Evolutionary conservation across 345 rosid species (phyloP).

Genomic region (Gossypium sturtianum): DNA sequence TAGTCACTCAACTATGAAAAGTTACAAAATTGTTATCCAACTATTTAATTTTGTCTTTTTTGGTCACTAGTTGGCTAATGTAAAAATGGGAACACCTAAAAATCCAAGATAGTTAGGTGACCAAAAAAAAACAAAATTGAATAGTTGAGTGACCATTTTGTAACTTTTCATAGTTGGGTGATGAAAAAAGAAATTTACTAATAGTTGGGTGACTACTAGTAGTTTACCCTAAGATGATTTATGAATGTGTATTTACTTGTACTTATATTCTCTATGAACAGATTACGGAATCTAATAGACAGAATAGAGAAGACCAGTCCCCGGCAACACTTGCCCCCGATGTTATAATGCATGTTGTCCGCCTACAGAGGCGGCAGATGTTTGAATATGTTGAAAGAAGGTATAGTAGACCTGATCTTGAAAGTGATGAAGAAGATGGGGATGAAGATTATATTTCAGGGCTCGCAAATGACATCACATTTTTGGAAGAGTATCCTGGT

Average conservation of each 20-base stretch:
- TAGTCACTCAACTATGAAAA: too few relatives aligned
- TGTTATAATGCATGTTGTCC: constrained; percentile 57
- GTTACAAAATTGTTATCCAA: too few relatives aligned
- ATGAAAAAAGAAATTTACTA: too few relatives aligned
- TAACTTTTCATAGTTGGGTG: too few relatives aligned
- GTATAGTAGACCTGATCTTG: constrained; percentile 26
- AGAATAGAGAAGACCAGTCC: constrained; percentile 30
- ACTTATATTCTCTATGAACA: constrained; percentile 19
- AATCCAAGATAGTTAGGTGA: too few relatives aligned
- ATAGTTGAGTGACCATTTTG: too few relatives aligned
- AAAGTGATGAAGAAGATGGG: background rate
- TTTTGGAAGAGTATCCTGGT: background rate
- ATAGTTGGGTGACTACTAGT: too few relatives aligned
- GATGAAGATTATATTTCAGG: background rate
- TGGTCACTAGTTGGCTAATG: too few relatives aligned
- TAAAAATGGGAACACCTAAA: too few relatives aligned
- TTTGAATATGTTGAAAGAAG: constrained; percentile 46
- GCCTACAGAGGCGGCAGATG: constrained; percentile 60
- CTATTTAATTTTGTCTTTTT: too few relatives aligned
- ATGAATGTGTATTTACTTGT: background rate
- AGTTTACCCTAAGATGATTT: background rate
- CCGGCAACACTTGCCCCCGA: constrained; percentile 47
- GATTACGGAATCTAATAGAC: constrained; percentile 55
- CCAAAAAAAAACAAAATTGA: too few relatives aligned
- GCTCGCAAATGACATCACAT: background rate